Base-by-base conservation (phyloP, 441 rosid species). In the Gossypium laxum region DNA sequence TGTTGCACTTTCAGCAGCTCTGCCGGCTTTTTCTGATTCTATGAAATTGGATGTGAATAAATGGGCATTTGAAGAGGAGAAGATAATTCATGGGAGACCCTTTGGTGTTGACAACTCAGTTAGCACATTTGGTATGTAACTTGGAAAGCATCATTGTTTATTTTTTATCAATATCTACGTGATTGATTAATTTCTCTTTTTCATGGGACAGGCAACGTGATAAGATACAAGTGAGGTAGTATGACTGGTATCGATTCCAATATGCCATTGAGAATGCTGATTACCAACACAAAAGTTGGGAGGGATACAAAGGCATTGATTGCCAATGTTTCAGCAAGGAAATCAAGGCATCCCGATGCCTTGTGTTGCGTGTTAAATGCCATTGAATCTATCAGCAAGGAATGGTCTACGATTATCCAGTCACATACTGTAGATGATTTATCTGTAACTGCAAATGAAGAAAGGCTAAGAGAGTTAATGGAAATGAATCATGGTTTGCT, bases 51-150 rank as follows among this genome's bases (percentile, higher is more conserved):
- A 88, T 28, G 71, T 59, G 73, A 91, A 91, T 74, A 85, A 81
- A 76, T 93, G 98, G 98, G 98, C 97, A 73, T 88, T 87, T 50
- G 96, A 88, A 87, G 96, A 97, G 2, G 98, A 93, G 82, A 93
- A 88, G 80, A 85, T 91, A 77, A 83, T 91, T 75, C 97, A 91
- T 76, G 98, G 98, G 77, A 90, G 77, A 79, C 98, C 97, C 47
- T 93, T 96, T 10, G 97, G 96, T 70, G 88, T 93, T 11, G 98
- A 93, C 87, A 93, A 91, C 80, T 88, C 96, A n/a, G 96, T 91
- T 76, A 91, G 98, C 87, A 79, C 93, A 75, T 90, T 84, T 26
- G 98, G 98, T 93, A 85, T 70, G 92, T 74, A 66, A 56, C 65
- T 77, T 54, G 19, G 24, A 7, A 59, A 28, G 19, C 64, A 30